Percentiles rank a stretch among this genome's conserved stretches.
phyloP scores from a whole-genome alignment of 1,284 basidiomycete genomes.

The Pyrrhoderma noxium region DNA sequence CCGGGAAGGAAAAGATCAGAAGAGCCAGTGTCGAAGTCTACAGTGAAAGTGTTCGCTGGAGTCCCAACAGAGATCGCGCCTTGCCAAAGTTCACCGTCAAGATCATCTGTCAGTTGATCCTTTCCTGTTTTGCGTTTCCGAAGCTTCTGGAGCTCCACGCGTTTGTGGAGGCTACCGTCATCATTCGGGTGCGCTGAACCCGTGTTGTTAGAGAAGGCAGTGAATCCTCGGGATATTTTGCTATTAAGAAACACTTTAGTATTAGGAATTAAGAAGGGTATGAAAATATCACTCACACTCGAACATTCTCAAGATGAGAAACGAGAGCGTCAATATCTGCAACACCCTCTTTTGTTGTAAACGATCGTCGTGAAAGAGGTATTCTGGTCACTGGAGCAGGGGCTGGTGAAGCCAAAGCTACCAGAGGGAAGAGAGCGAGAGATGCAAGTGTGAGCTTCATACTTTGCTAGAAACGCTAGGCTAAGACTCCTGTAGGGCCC shows the following conservation, averaged over 20 bases:
- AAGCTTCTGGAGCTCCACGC: background rate
- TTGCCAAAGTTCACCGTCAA: slow-evolving; percentile 17
- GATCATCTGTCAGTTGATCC: slow-evolving; percentile 15
- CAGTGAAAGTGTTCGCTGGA: slow-evolving; percentile 16
- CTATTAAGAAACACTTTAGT: background rate
- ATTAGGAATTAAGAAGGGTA: background rate
- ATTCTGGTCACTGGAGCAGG: slow-evolving; percentile 12
- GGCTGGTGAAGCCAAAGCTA: slow-evolving; percentile 5
- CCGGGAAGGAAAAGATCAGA: slow-evolving; percentile 21
- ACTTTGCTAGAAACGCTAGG: background rate
- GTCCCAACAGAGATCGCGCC: slow-evolving; percentile 15
- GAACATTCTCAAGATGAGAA: slow-evolving; percentile 10
- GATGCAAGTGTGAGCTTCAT: slow-evolving; percentile 15
- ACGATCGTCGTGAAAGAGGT: slow-evolving; percentile 11
- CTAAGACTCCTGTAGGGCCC: no score
- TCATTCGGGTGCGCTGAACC: slow-evolving; percentile 13
- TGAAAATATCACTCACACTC: slow-evolving; percentile 6
- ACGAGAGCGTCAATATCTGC: slow-evolving; percentile 14
- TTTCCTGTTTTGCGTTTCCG: slow-evolving; percentile 12
- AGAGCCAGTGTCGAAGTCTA: slow-evolving; percentile 20
- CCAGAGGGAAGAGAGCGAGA: slow-evolving; percentile 11
- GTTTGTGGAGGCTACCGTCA: slow-evolving; percentile 8
- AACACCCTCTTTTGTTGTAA: slow-evolving; percentile 16
- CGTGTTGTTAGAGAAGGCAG: slow-evolving; percentile 14
- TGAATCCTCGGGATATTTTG: slow-evolving; percentile 15